Evolutionary conservation across 331 rosid species (phyloP).

Genomic region (Malus hybrid): DNA sequence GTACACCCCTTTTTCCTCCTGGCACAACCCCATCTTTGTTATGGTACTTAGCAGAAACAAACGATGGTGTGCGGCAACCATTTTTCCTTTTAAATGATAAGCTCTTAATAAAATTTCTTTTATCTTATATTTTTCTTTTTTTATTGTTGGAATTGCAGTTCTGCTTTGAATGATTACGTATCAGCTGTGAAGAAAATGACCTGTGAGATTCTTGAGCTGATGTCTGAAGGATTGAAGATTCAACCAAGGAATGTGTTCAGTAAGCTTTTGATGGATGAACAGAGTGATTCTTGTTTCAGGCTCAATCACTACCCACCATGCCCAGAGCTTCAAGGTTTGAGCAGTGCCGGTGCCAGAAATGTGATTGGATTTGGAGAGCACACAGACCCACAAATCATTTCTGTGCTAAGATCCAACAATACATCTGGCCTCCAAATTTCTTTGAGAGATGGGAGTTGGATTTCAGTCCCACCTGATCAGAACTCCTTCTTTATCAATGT

Average conservation of each 20-base stretch:
- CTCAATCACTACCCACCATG: conserved; percentile 92
- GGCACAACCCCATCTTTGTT: not conserved
- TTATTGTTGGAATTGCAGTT: conserved; percentile 20
- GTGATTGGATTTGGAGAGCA: conserved; percentile 94
- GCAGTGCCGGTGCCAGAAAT: conserved; percentile 14
- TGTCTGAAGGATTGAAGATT: conserved; percentile 90
- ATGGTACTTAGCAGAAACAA: not conserved
- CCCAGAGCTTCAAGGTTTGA: conserved; percentile 39
- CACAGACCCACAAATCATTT: conserved; percentile 97
- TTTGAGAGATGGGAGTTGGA: conserved; percentile 70
- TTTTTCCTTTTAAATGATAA: not conserved
- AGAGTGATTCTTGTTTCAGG: conserved; percentile 84
- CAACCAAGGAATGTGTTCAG: conserved; percentile 59
- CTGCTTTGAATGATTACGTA: conserved; percentile 52
- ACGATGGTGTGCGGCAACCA: not conserved
- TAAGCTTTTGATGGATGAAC: conserved; percentile 68
- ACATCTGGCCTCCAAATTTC: conserved; percentile 83
- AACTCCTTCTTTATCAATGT: conserved; percentile 83
- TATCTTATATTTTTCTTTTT: not conserved
- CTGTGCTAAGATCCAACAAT: conserved; percentile 79
- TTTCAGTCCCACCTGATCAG: conserved; percentile 86
- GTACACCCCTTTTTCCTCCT: not conserved
- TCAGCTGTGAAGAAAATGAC: conserved; percentile 62
- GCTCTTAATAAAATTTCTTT: not conserved
- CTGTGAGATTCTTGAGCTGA: conserved; percentile 71